These are phyloP conservation scores for Globisporangium parvum DNA, from an alignment of 352 stramenopile species.

Conservation along the genomic window DNA sequence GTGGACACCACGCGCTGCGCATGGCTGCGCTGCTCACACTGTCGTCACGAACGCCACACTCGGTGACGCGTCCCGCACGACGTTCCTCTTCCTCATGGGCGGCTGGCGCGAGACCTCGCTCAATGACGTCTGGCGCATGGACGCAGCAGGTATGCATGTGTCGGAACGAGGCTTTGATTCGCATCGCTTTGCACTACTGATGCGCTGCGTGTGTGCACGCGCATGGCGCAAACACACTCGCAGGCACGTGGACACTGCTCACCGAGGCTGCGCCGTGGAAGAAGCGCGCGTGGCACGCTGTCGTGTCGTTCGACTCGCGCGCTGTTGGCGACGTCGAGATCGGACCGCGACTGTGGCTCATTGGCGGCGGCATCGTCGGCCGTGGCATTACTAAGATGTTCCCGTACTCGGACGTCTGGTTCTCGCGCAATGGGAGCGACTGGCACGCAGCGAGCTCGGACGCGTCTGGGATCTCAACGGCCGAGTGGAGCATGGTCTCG, in stretches of 20 bases:
- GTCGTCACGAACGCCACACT: constrained; percentile 41
- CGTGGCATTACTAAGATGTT: constrained; percentile 68
- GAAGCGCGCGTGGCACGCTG: constrained; percentile 61
- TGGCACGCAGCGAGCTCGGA: constrained; percentile 63
- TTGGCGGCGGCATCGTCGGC: constrained; percentile 71
- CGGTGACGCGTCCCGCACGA: constrained; percentile 40
- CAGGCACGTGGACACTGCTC: constrained; percentile 33
- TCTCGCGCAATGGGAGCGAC: constrained; percentile 46
- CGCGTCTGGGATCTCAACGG: constrained; percentile 58
- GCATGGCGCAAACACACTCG: background rate
- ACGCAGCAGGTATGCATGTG: constrained; percentile 15
- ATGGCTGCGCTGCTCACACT: constrained; percentile 51
- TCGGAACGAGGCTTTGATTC: too few species aligned
- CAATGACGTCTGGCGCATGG: constrained; percentile 71
- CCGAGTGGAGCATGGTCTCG: constrained; percentile 69
- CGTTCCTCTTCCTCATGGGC: constrained; percentile 58
- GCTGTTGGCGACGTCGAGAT: constrained; percentile 52
- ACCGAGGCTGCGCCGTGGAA: constrained; percentile 43
- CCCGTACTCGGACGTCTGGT: constrained; percentile 70
- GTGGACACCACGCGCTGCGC: constrained; percentile 50
- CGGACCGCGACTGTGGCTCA: constrained; percentile 62
- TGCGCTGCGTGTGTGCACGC: background rate
- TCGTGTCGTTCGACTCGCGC: constrained; percentile 71
- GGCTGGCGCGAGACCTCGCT: constrained; percentile 62
- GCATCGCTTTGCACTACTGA: background rate